phyloP scores from a whole-genome alignment of 768 basidiomycete species.

The Russula brevipes region DNA sequence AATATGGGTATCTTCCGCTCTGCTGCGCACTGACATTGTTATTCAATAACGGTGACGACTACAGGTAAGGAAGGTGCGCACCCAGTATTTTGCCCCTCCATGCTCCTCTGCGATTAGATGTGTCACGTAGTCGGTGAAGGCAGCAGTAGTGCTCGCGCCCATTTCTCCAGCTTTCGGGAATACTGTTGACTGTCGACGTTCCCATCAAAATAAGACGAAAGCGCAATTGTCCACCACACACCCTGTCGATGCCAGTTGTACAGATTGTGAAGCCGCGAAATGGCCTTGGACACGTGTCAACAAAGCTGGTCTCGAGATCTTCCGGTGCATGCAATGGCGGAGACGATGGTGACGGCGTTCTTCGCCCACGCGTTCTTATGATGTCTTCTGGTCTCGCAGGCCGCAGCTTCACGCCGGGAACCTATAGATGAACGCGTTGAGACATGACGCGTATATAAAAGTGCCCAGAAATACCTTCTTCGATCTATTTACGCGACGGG shows the following conservation, averaged over 20 bases:
- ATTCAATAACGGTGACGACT: background rate
- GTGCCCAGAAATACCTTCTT: constrained; percentile 42
- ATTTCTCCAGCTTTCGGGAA: constrained; percentile 77
- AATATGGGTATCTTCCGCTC: constrained; percentile 78
- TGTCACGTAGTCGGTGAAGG: constrained; percentile 82
- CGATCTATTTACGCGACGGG: constrained; percentile 58
- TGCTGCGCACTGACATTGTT: constrained; percentile 62
- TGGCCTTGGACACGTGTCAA: constrained; percentile 50
- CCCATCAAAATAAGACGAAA: background rate
- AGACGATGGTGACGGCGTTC: constrained; percentile 31
- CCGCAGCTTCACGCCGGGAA: constrained; percentile 77
- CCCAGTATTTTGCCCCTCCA: constrained; percentile 80
- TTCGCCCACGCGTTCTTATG: constrained; percentile 24
- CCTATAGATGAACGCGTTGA: constrained; percentile 37
- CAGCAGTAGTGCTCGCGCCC: constrained; percentile 61
- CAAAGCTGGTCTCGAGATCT: constrained; percentile 21
- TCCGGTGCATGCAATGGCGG: constrained; percentile 37
- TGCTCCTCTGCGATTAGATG: constrained; percentile 81
- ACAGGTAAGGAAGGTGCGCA: constrained; percentile 32
- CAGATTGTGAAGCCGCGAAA: constrained; percentile 62
- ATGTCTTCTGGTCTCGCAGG: constrained; percentile 44
- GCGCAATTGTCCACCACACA: constrained; percentile 30
- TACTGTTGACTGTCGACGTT: constrained; percentile 48
- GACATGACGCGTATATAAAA: background rate
- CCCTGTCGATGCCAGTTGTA: constrained; percentile 82